Percentiles rank a stretch among this genome's conserved stretches.
These are phyloP conservation scores for Ceriops zippeliana DNA, from an alignment of 345 rosid species.

Conservation along the genomic window DNA sequence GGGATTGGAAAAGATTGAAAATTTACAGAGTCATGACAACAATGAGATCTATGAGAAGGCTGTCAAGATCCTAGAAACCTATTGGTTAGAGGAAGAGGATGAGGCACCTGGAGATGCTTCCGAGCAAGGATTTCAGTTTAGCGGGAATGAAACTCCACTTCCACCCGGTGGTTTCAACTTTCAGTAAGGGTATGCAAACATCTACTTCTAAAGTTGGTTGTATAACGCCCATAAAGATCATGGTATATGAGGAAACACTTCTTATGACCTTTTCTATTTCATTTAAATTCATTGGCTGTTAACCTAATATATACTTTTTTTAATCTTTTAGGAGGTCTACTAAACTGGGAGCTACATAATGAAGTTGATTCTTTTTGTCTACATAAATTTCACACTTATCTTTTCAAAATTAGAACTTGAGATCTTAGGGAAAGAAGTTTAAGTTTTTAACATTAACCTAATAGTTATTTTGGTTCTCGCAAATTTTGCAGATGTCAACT, in stretches of 20 bases:
- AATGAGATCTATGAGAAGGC: slow-evolving; percentile 25
- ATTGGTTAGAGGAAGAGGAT: slow-evolving; percentile 26
- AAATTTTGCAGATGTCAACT: slow-evolving; percentile 10
- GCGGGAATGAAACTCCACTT: slow-evolving; percentile 8
- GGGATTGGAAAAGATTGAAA: slow-evolving; percentile 25
- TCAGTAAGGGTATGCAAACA: slow-evolving; percentile 17
- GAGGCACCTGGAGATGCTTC: slow-evolving; percentile 19
- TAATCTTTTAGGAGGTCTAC: neutral
- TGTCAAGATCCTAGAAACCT: slow-evolving; percentile 23
- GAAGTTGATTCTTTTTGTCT: too few species aligned
- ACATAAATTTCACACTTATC: too few species aligned
- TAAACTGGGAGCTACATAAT: neutral
- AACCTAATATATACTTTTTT: neutral
- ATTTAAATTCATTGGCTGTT: neutral
- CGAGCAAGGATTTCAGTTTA: slow-evolving; percentile 15
- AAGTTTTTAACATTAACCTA: too few species aligned
- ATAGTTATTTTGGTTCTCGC: neutral
- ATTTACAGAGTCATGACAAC: slow-evolving; percentile 26
- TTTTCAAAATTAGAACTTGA: neutral
- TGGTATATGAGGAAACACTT: too few species aligned
- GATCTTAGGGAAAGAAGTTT: too few species aligned
- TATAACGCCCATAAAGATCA: too few species aligned
- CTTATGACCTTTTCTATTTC: too few species aligned
- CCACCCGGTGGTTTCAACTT: slow-evolving; percentile 31
- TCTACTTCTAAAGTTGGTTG: too few species aligned